Conservation (phyloP, 805 yeast species). For the Candida orba region DNA sequence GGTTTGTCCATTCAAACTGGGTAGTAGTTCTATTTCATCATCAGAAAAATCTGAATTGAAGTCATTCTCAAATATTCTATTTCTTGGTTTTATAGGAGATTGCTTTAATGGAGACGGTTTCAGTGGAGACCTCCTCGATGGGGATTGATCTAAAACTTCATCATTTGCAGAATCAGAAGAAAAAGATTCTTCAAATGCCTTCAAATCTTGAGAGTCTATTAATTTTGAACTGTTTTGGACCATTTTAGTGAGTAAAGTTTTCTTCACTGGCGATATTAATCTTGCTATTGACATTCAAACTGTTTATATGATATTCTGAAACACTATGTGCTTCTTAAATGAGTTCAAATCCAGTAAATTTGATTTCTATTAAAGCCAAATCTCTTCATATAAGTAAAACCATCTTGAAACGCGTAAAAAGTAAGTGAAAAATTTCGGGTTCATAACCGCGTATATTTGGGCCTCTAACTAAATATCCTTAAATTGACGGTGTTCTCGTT, state of each 20-base stretch:
- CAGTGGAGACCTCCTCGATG: not conserved
- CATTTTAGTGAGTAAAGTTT: not conserved
- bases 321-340: too few relatives aligned
- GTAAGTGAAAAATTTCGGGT: not conserved
- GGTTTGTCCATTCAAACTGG: not conserved
- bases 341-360: too few relatives aligned
- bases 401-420: not conserved
- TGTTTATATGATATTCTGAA: too few relatives aligned
- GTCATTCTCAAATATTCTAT: not conserved
- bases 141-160: not conserved
- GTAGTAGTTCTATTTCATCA: not conserved
- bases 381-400: not conserved
- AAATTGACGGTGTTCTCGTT: not conserved
- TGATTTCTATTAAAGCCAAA: not conserved
- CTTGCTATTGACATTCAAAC: too few relatives aligned
- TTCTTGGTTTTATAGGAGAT: not conserved
- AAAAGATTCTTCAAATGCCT: conserved; percentile 18
- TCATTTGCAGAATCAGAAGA: conserved; percentile 4
- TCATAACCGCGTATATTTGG: not conserved
- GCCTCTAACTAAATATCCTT: too few relatives aligned
- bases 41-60: conserved; percentile 2
- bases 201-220: conserved; percentile 15
- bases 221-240: not conserved
- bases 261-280: not conserved
- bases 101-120: not conserved